phyloP scores from a whole-genome alignment of 306 rosid species.

The Spatholobus suberectus region DNA sequence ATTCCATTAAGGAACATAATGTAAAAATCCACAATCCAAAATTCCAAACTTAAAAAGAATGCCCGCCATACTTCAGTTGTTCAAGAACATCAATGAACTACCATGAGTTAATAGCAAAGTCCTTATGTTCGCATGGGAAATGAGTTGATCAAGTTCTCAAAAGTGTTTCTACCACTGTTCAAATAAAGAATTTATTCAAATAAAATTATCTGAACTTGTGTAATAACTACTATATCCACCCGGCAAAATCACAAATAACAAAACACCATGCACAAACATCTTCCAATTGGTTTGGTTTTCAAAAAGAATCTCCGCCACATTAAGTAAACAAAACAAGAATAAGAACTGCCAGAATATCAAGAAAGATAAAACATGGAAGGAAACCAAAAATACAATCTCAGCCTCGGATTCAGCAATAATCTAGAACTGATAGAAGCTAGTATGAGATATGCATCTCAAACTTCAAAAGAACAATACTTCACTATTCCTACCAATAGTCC shows the following conservation, averaged over 20 bases:
- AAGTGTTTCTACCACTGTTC: too few relatives aligned
- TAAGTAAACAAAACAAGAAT: neutral
- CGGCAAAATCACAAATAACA: neutral
- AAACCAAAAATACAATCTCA: slow-evolving; percentile 31
- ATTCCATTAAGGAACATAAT: too few relatives aligned
- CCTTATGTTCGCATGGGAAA: too few relatives aligned
- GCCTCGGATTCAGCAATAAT: slow-evolving; percentile 19
- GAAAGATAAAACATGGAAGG: neutral
- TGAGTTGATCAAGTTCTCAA: too few relatives aligned
- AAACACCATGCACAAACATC: neutral
- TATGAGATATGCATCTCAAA: slow-evolving; percentile 27
- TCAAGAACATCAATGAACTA: too few relatives aligned
- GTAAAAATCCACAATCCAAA: too few relatives aligned
- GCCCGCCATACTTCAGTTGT: too few relatives aligned
- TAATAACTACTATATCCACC: neutral
- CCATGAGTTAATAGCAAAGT: too few relatives aligned
- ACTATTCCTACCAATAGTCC: slow-evolving; percentile 31
- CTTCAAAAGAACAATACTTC: slow-evolving; percentile 37
- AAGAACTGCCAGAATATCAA: neutral
- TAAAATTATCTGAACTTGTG: neutral
- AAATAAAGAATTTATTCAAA: neutral
- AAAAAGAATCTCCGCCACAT: slow-evolving; percentile 12
- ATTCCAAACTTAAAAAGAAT: too few relatives aligned
- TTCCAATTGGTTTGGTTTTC: neutral
- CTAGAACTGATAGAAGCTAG: slow-evolving; percentile 33